These are phyloP conservation scores for Eucalyptus paniculata DNA, from an alignment of 345 rosid genomes.

Conservation along the genomic window DNA sequence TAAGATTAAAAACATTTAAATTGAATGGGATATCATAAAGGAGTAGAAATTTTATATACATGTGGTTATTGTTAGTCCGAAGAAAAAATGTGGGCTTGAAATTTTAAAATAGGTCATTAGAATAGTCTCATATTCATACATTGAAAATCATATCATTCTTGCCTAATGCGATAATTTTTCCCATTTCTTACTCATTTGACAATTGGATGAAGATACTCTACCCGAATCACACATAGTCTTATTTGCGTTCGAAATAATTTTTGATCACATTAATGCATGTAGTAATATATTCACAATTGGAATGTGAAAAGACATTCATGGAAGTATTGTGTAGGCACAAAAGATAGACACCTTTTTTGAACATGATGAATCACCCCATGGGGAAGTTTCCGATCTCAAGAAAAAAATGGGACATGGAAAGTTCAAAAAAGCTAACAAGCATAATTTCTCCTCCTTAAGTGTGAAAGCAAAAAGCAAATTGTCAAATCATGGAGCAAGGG, in stretches of 20 bases:
- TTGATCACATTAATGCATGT: not conserved
- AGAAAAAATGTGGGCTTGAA: not conserved
- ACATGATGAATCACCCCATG: not conserved
- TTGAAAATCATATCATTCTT: not conserved
- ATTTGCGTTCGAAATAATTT: fast-evolving
- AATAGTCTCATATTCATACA: no score
- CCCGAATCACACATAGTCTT: not conserved
- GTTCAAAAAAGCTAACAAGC: not conserved
- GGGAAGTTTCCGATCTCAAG: not conserved
- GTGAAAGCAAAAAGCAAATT: not conserved
- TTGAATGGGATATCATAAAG: not conserved
- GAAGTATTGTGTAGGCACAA: not conserved
- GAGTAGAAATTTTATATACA: not conserved
- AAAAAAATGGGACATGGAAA: not conserved
- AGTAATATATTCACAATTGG: not conserved
- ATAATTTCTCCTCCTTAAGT: not conserved
- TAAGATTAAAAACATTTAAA: not conserved
- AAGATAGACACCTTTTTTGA: not conserved
- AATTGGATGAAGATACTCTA: not conserved
- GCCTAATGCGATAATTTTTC: not conserved
- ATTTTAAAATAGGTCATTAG: not conserved
- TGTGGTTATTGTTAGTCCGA: not conserved
- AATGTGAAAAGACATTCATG: not conserved
- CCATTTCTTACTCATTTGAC: not conserved
- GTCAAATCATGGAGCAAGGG: not conserved